Evolutionary conservation across 169 alveolate genomes (phyloP), one percentile per base, ranked within the genome.

Genomic region (Eimeria tenella): DNA sequence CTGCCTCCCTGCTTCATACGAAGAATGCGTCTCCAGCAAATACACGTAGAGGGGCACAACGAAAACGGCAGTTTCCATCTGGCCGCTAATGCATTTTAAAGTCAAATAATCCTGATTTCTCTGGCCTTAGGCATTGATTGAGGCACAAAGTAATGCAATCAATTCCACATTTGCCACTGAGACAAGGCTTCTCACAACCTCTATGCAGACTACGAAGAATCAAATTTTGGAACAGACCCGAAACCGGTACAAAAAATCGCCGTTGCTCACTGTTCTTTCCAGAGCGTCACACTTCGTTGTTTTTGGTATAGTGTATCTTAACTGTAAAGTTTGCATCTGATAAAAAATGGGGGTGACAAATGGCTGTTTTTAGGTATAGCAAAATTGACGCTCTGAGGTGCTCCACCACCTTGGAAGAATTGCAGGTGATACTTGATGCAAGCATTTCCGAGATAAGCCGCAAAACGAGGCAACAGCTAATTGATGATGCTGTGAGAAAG

Each of bases 141-240:
- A 42, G 70, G 92, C 92, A 49, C 92, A 84, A 63, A 84, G 62
- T 63, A 8, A 19, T 15, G 74, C 63, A 2, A 3, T 84, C 3
- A 84, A 42, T 19, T 49, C 53, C 21, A 79, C 92, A 4, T 84
- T 49, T 42, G 92, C 81, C 21, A 49, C 92, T 55, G 92, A 84
- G 65, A 42, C 63, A 63, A 25, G 65, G 13, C 92, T 84, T 17
- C 92, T 84, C 31, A 50, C n/a, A 50, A 13, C 81, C 25, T 84
- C 92, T 42, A 84, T 84, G 92, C 92, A 84, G 49, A 63, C 92
- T 84, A 50, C 58, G 31, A 84, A 63, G 65, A 84, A 60, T 62
- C 79, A 63, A 50, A 23, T 84, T 31, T 60, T 84, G 68, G 92
- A 84, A 13, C 81, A 17, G 25, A 84, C 25, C 60, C 81, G 63